Evolutionary conservation across 2,329 filamentous ascomycete genomes (phyloP).

Genomic region (Ascochyta viciae-villosae): DNA sequence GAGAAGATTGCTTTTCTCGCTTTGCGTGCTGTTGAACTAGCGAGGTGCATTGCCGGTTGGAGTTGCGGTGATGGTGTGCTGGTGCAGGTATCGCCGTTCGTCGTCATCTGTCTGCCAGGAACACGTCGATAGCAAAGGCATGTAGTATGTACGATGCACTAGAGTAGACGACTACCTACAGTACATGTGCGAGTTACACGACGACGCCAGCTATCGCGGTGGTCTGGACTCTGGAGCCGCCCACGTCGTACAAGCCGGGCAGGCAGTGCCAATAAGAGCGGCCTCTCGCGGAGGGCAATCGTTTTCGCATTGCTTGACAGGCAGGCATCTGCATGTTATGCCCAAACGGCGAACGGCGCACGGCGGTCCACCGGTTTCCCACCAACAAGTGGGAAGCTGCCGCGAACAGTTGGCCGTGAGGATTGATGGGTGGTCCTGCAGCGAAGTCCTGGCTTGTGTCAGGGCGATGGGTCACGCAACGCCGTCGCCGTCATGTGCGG

Average conservation of each 20-base stretch:
- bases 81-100: constrained; percentile 8
- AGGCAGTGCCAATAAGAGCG: constrained; percentile 9
- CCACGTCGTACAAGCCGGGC: constrained; percentile 14
- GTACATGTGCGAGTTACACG: constrained; percentile 1
- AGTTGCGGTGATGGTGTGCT: neutral
- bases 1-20: neutral
- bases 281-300: constrained; percentile 8
- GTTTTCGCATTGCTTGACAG: constrained; percentile 12
- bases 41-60: too few relatives aligned
- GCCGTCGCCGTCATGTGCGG: neutral
- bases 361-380: neutral
- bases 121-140: constrained; percentile 7
- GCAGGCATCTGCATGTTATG: constrained; percentile 20
- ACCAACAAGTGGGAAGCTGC: neutral
- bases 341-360: constrained; percentile 9
- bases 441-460: constrained; percentile 2
- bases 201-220: constrained; percentile 12
- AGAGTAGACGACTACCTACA: neutral
- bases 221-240: constrained; percentile 26
- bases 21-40: neutral
- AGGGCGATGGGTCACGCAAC: constrained; percentile 6
- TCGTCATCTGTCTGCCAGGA: constrained; percentile 4
- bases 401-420: neutral
- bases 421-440: neutral
- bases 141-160: neutral